Conservation (phyloP, 2,329 filamentous ascomycete genomes). For the Orbilia oligospora region DNA sequence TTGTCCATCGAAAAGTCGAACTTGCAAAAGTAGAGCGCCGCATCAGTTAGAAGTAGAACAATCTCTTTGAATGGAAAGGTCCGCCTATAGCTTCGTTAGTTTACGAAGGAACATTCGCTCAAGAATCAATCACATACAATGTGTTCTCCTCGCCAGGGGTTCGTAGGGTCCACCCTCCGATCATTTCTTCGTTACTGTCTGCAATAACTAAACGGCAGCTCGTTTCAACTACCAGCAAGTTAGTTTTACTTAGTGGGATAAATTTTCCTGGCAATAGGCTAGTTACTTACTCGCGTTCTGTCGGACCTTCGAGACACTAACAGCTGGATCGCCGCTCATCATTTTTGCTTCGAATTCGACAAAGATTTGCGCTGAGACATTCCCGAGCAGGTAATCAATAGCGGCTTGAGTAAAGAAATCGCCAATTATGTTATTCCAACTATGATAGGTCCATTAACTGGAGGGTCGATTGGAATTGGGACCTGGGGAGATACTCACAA, state of each 20-base stretch:
- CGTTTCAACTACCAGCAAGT: slow-evolving; percentile 74
- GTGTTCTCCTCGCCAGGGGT: slow-evolving; percentile 74
- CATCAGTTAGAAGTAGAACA: slow-evolving; percentile 86
- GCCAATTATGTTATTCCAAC: slow-evolving; percentile 90
- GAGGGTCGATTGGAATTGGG: slow-evolving; percentile 66
- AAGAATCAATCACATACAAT: slow-evolving; percentile 62
- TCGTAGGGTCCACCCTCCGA: slow-evolving; percentile 89
- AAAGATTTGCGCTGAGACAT: slow-evolving; percentile 86
- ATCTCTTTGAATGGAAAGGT: slow-evolving; percentile 86
- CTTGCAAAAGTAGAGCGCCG: slow-evolving; percentile 87
- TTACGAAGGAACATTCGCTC: not conserved
- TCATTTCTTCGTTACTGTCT: slow-evolving; percentile 84
- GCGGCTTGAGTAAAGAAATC: slow-evolving; percentile 97
- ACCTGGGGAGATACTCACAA: slow-evolving; percentile 66
- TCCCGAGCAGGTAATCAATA: slow-evolving; percentile 93
- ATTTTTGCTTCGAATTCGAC: slow-evolving; percentile 95
- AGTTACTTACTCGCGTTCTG: slow-evolving; percentile 77
- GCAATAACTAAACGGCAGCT: slow-evolving; percentile 88
- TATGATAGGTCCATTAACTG: slow-evolving; percentile 64
- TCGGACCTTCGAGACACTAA: slow-evolving; percentile 86
- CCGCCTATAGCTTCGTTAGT: slow-evolving; percentile 68
- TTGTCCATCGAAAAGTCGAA: slow-evolving; percentile 98
- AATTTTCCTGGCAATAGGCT: not conserved
- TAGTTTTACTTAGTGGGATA: slow-evolving; percentile 1
- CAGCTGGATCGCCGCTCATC: slow-evolving; percentile 90